phyloP scores from a whole-genome alignment of 768 basidiomycete species.

The Termitomyces sp. region DNA sequence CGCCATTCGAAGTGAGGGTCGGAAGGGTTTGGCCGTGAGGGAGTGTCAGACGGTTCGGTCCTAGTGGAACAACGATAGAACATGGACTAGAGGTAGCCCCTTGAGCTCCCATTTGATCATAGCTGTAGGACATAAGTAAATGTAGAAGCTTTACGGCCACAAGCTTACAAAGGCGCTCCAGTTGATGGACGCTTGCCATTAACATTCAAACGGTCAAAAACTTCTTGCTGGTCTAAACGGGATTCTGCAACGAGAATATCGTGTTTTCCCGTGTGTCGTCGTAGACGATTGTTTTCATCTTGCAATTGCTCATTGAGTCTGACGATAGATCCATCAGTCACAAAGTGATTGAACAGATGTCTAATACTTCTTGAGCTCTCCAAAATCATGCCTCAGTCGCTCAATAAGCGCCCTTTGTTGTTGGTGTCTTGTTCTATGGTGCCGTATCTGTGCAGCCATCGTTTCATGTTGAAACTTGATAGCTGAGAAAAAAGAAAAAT shows the following conservation, averaged over 20 bases:
- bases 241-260: conserved; percentile 17
- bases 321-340: not conserved
- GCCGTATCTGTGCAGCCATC: conserved; percentile 60
- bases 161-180: conserved; percentile 36
- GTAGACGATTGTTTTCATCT: conserved; percentile 45
- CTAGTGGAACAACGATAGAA: conserved; percentile 47
- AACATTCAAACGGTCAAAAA: conserved; percentile 28
- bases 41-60: conserved; percentile 62
- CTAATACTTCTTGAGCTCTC: conserved; percentile 53
- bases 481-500: not conserved
- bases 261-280: conserved; percentile 23
- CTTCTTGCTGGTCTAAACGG: conserved; percentile 25
- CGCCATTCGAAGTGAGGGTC: conserved; percentile 26
- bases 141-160: not conserved
- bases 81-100: conserved; percentile 55
- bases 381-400: conserved; percentile 42
- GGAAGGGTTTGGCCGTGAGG: conserved; percentile 55
- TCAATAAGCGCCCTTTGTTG: conserved; percentile 52
- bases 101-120: conserved; percentile 18
- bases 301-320: conserved; percentile 47
- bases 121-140: conserved; percentile 14
- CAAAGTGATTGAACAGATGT: not conserved
- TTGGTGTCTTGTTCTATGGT: conserved; percentile 52
- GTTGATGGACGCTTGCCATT: conserved; percentile 65
- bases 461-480: conserved; percentile 75